phyloP scores from a whole-genome alignment of 495 filamentous ascomycete genomes.

The Mycothermus thermophilus region DNA sequence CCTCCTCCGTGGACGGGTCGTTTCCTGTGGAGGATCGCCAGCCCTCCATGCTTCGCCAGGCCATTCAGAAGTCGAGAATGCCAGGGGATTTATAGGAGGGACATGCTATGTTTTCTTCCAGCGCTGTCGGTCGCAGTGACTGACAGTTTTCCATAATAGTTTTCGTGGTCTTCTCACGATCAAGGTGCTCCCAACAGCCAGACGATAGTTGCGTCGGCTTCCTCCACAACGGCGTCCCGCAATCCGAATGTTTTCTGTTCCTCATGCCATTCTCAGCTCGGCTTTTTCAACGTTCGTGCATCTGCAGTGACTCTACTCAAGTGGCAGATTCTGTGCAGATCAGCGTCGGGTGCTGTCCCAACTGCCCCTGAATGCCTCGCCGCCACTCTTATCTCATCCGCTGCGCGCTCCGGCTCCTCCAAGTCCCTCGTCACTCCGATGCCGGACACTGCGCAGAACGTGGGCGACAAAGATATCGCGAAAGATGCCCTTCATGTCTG shows the following conservation, averaged over 20 bases:
- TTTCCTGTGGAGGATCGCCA: slow-evolving; percentile 16
- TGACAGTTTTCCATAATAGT: slow-evolving; percentile 12
- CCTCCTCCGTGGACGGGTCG: slow-evolving; percentile 19
- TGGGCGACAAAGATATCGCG: not conserved
- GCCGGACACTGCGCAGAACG: slow-evolving; percentile 3
- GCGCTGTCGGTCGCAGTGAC: slow-evolving; percentile 6
- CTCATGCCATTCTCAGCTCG: slow-evolving; percentile 28
- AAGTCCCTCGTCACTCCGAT: slow-evolving; percentile 35
- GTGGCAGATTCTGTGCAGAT: slow-evolving; percentile 24
- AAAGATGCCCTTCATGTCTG: slow-evolving; percentile 37
- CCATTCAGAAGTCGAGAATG: slow-evolving; percentile 34
- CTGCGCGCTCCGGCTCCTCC: slow-evolving; percentile 33
- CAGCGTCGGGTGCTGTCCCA: slow-evolving; percentile 11
- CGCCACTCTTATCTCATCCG: slow-evolving; percentile 31
- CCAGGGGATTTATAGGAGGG: slow-evolving; percentile 44
- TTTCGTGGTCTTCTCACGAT: slow-evolving; percentile 9
- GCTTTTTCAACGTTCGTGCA: slow-evolving; percentile 39
- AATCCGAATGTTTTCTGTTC: slow-evolving; percentile 28
- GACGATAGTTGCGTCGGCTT: too few relatives aligned
- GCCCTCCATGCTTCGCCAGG: slow-evolving; percentile 38
- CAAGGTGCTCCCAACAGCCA: not conserved
- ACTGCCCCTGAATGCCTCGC: slow-evolving; percentile 32
- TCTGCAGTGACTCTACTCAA: slow-evolving; percentile 24
- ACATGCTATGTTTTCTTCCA: slow-evolving; percentile 32
- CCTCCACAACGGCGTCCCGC: too few relatives aligned